phyloP scores from a whole-genome alignment of 139 green algal genomes.

The Tetraselmis chui region DNA sequence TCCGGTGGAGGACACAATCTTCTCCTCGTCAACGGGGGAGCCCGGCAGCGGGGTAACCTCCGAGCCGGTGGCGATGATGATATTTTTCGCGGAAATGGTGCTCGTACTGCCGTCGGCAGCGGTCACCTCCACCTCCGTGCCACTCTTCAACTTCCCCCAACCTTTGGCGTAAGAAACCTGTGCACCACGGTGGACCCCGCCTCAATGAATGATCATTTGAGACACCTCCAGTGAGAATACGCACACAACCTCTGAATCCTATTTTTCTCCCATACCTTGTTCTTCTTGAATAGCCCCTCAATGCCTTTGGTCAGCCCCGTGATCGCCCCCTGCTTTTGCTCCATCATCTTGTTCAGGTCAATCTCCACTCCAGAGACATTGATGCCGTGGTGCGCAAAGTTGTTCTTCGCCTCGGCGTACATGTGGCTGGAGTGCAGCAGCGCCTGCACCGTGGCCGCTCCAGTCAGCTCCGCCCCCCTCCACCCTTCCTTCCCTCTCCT shows the following conservation, averaged over 20 bases:
- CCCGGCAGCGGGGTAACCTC: constrained; percentile 82
- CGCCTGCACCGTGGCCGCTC: too few species aligned
- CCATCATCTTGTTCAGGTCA: constrained; percentile 85
- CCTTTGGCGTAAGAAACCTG: constrained; percentile 91
- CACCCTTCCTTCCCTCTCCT: too few species aligned
- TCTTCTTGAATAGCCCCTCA: constrained; percentile 99
- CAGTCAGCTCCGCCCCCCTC: too few species aligned
- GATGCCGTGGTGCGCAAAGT: constrained; percentile 83
- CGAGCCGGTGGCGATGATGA: constrained; percentile 93
- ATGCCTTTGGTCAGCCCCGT: constrained; percentile 93
- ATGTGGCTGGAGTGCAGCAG: constrained; percentile 92
- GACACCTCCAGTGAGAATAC: too few species aligned
- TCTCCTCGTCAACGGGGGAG: constrained; percentile 90
- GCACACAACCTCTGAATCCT: too few species aligned
- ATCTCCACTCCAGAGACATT: constrained; percentile 51
- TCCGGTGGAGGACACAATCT: constrained; percentile 95
- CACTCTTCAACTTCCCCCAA: constrained; percentile 72
- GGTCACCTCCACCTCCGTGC: constrained; percentile 78
- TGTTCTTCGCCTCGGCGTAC: constrained; percentile 80
- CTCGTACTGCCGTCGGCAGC: constrained; percentile 54
- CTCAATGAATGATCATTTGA: too few species aligned
- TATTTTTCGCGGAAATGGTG: constrained; percentile 76
- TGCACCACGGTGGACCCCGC: too few species aligned
- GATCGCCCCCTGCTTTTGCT: constrained; percentile 87
- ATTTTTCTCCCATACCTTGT: constrained; percentile 87